Conservation (phyloP, 164 flowering plant species). For the Litsea cubeba region DNA sequence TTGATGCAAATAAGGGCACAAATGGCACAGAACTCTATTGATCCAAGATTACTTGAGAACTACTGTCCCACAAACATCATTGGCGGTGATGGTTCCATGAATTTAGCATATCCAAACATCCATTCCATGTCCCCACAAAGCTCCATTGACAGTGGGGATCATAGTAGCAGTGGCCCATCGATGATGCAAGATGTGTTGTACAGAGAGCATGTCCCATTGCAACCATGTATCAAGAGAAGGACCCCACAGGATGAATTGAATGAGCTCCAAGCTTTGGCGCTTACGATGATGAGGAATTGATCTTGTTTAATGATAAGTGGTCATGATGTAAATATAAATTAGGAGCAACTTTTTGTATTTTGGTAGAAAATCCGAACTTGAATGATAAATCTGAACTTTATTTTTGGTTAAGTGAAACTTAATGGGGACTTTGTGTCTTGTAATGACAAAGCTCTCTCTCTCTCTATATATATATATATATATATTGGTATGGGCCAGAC, state of each 20-base stretch:
- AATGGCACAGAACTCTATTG: slow-evolving; percentile 8
- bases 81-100: background rate
- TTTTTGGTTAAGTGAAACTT: too few species aligned
- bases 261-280: slow-evolving; percentile 17
- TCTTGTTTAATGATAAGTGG: background rate
- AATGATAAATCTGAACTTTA: too few species aligned
- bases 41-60: slow-evolving; percentile 3
- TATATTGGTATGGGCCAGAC: too few species aligned
- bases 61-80: slow-evolving; percentile 4
- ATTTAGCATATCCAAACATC: slow-evolving; percentile 2
- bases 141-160: slow-evolving; percentile 12
- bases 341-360: background rate
- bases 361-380: background rate
- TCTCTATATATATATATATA: too few species aligned
- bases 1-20: slow-evolving; percentile 21
- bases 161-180: background rate
- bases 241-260: slow-evolving; percentile 8
- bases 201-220: slow-evolving; percentile 1
- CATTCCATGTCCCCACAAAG: slow-evolving; percentile 8
- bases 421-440: background rate
- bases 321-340: background rate
- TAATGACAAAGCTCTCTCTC: background rate
- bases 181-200: background rate
- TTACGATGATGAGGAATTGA: slow-evolving; percentile 15
- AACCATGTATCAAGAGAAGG: slow-evolving; percentile 1